These are phyloP conservation scores for Sporodiniella umbellata DNA, from an alignment of 371 early-diverging fungal species.

Conservation along the genomic window DNA sequence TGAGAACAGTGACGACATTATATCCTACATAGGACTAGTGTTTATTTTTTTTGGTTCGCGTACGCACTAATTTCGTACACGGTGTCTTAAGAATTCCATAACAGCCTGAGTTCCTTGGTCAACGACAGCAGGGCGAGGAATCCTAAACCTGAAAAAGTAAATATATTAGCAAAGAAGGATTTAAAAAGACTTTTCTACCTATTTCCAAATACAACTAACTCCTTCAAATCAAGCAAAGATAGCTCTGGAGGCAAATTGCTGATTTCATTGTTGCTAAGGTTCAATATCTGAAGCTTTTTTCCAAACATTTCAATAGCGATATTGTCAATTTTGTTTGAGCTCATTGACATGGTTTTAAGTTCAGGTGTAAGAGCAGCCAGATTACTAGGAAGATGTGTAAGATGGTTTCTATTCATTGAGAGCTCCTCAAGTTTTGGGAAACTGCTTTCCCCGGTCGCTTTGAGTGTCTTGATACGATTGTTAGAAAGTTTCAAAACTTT, in stretches of 20 bases:
- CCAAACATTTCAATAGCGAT: slow-evolving; percentile 46
- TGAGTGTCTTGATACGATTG: slow-evolving; percentile 39
- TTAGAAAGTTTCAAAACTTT: slow-evolving; percentile 50
- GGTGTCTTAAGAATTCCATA: slow-evolving; percentile 52
- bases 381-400: slow-evolving; percentile 42
- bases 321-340: slow-evolving; percentile 49
- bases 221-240: slow-evolving; percentile 48
- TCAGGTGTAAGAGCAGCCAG: slow-evolving; percentile 40
- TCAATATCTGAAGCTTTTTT: slow-evolving; percentile 39
- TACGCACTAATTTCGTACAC: slow-evolving; percentile 1
- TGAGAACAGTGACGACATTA: neutral
- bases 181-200: slow-evolving; percentile 14
- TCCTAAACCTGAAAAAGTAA: slow-evolving; percentile 42
- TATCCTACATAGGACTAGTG: too few relatives aligned
- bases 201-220: slow-evolving; percentile 59
- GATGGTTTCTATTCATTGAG: slow-evolving; percentile 38
- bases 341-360: slow-evolving; percentile 41
- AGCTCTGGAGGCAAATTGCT: slow-evolving; percentile 56
- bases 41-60: neutral
- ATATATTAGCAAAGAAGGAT: neutral
- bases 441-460: neutral
- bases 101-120: slow-evolving; percentile 62
- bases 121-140: slow-evolving; percentile 60
- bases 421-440: slow-evolving; percentile 52
- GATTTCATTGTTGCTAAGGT: slow-evolving; percentile 63